Evolutionary conservation across 2,329 filamentous ascomycete genomes (phyloP).

Genomic region (Colletotrichum coccodes): DNA sequence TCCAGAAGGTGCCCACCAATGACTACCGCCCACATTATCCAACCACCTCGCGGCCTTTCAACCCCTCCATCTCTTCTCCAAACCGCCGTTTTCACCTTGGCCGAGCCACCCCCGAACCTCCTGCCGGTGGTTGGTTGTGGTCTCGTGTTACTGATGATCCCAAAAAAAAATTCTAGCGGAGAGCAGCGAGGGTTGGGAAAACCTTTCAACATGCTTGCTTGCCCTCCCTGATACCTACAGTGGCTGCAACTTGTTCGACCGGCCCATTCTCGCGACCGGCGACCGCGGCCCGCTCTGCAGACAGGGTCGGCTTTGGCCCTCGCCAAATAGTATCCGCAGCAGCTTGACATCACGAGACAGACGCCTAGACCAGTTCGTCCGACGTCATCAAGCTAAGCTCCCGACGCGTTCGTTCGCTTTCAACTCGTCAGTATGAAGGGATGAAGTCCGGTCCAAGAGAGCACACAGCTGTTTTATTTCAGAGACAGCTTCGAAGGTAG

Average conservation of each 20-base stretch:
- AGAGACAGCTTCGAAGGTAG: background rate
- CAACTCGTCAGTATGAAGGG: background rate
- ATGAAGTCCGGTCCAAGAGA: background rate
- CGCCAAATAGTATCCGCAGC: constrained; percentile 29
- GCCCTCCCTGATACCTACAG: background rate
- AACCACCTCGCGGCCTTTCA: constrained; percentile 16
- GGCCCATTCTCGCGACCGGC: constrained; percentile 25
- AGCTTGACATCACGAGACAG: constrained; percentile 31
- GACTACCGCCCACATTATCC: constrained; percentile 17
- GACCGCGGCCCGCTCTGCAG: constrained; percentile 16
- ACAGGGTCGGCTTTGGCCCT: constrained; percentile 13
- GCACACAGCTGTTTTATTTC: background rate
- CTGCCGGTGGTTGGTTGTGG: constrained; percentile 1
- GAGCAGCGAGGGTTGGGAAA: background rate
- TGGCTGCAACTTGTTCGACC: constrained; percentile 1
- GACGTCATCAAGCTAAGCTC: constrained; percentile 21
- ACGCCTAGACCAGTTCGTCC: constrained; percentile 20
- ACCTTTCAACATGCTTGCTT: background rate
- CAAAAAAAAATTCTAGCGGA: background rate
- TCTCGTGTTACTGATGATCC: background rate
- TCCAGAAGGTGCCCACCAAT: constrained; percentile 5
- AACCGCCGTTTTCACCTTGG: constrained; percentile 3
- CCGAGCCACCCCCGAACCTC: constrained; percentile 10
- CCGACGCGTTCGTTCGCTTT: background rate
- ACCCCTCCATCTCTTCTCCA: constrained; percentile 10